These are phyloP conservation scores for Basipetospora chlamydospora DNA, from an alignment of 2,329 filamentous ascomycete genomes.

Conservation along the genomic window DNA sequence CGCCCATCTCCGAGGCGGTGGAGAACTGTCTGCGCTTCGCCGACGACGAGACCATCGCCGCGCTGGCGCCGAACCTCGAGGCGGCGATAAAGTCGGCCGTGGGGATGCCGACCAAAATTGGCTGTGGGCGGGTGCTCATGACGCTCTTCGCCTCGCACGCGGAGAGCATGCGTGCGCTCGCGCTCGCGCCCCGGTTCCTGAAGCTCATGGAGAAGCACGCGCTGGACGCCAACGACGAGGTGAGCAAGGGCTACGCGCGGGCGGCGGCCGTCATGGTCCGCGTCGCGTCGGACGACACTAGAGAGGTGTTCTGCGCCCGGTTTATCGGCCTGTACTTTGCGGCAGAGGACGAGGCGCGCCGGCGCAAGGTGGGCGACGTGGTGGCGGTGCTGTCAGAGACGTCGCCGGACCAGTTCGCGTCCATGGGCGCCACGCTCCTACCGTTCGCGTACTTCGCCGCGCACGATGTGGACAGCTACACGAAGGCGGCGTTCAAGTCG, in stretches of 20 bases:
- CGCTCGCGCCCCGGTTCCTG: constrained; percentile 63
- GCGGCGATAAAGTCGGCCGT: constrained; percentile 72
- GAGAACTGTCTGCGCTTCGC: constrained; percentile 76
- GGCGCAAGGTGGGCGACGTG: constrained; percentile 70
- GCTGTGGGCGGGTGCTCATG: constrained; percentile 70
- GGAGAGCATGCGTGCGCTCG: constrained; percentile 58
- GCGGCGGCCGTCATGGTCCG: constrained; percentile 75
- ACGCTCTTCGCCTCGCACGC: constrained; percentile 72
- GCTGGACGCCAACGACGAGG: constrained; percentile 85
- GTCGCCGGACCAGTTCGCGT: constrained; percentile 75
- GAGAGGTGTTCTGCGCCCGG: constrained; percentile 34
- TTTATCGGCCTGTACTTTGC: constrained; percentile 63
- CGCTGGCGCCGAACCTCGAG: constrained; percentile 58
- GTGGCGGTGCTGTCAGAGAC: constrained; percentile 70
- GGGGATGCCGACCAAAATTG: constrained; percentile 87
- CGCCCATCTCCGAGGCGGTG: constrained; percentile 84
- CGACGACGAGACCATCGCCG: constrained; percentile 62
- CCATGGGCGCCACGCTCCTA: constrained; percentile 58
- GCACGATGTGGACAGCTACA: constrained; percentile 71
- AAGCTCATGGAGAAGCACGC: constrained; percentile 67
- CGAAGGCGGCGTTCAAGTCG: constrained; percentile 63
- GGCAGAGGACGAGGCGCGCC: constrained; percentile 60
- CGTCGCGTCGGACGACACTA: constrained; percentile 32
- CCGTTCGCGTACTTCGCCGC: constrained; percentile 82
- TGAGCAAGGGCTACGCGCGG: constrained; percentile 76